phyloP scores from a whole-genome alignment of 2,329 filamentous ascomycete genomes.

The Exophiala oligosperma region DNA sequence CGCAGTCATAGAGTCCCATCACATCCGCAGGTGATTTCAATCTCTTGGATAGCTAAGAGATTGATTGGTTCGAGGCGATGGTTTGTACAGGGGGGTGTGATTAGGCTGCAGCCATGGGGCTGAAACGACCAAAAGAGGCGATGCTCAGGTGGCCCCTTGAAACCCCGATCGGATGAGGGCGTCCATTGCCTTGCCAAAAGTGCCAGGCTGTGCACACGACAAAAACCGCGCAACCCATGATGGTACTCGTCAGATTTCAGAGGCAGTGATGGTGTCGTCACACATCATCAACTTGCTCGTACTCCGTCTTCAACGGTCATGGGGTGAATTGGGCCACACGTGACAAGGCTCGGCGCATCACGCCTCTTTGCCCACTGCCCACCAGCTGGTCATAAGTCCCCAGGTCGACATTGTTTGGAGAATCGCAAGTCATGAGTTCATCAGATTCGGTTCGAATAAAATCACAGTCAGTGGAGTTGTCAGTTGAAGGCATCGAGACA shows the following conservation, averaged over 20 bases:
- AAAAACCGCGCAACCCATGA: neutral
- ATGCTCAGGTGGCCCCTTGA: constrained; percentile 3
- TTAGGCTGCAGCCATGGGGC: neutral
- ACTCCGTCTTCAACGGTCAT: too few relatives aligned
- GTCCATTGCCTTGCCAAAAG: neutral
- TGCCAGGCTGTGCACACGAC: neutral
- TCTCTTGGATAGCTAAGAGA: neutral
- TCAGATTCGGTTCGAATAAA: neutral
- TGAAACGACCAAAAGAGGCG: neutral
- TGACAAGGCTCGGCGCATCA: neutral
- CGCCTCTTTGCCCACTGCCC: neutral
- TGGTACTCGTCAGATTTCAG: neutral
- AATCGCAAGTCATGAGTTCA: neutral
- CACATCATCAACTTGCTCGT: neutral
- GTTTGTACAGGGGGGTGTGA: neutral
- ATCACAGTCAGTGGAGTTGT: neutral
- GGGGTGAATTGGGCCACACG: neutral
- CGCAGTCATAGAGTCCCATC: neutral
- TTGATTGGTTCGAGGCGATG: neutral
- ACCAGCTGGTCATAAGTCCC: neutral
- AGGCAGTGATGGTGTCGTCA: neutral
- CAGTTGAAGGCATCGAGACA: neutral
- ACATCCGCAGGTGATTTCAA: neutral
- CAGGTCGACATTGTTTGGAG: neutral
- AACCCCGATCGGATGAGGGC: neutral